Base-by-base conservation (phyloP, 176 grass and related monocot species). In the Oryza australiensis region DNA sequence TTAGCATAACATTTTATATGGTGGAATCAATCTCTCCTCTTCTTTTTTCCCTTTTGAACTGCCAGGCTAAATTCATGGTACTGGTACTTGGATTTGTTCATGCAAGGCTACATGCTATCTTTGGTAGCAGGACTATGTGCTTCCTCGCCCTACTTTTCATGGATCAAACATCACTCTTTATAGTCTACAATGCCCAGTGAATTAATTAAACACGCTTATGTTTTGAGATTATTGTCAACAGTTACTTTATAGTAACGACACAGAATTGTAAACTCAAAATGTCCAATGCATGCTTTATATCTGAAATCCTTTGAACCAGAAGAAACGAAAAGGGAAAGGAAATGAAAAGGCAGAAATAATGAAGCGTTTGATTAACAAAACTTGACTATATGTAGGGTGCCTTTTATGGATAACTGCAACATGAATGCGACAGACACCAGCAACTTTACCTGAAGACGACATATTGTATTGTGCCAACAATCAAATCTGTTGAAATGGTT, bases 401-500 rank as follows among this genome's bases (percentile, higher is more conserved):
- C 26, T 64, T 82, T 62, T 65, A 37, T 68, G 29, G 26, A 9
- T 23, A 29, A 74, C 48, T 10, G 40, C 20, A 79, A 55, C 12
- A 13, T 83, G 48, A 28, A 65, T 40, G 28, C 29, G 45, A 53
- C 26, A 30, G 13, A 41, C 12, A n/a, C 18, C n/a, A 48, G 18
- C 22, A 83, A 62, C 66, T 84, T 73, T 71, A 30, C 26, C 74
- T 33, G 30, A 83, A 77, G 76, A 64, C 74, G 23, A 62, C 67
- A 34, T 46, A 62, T 3, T 74, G 7, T 83, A 57, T 78, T 26
- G 9, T 59, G n/a, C 26, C 32, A 41, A 62, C 33, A 78, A 49
- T 66, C 62, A 70, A 46, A 78, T 65, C 72, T 90, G 32, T 20
- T 41, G 22, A 66, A 38, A 76, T 74, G 20, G 43, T 73, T 84